These are phyloP conservation scores for Xylaria intraflava DNA, from an alignment of 495 filamentous ascomycete species.

Conservation along the genomic window DNA sequence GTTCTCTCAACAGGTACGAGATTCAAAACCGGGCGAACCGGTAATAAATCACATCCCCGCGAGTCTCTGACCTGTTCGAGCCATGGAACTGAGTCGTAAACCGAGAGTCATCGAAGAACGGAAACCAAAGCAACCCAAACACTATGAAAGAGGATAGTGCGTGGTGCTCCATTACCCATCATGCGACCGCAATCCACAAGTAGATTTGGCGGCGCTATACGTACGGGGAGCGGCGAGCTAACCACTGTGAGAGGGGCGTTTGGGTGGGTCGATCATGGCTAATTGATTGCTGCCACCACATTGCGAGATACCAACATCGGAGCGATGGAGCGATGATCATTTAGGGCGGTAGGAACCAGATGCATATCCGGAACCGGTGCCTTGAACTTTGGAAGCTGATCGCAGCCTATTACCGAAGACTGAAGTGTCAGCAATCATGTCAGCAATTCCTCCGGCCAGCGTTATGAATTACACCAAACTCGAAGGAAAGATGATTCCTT, in stretches of 20 bases:
- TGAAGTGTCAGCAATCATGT: slow-evolving; percentile 80
- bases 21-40: slow-evolving; percentile 7
- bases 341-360: slow-evolving; percentile 67
- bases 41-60: slow-evolving; percentile 19
- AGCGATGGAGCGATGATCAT: slow-evolving; percentile 38
- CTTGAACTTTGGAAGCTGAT: slow-evolving; percentile 84
- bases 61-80: slow-evolving; percentile 20
- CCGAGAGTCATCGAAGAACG: slow-evolving; percentile 32
- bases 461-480: slow-evolving; percentile 78
- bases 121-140: slow-evolving; percentile 31
- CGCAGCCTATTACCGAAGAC: slow-evolving; percentile 90
- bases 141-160: slow-evolving; percentile 27
- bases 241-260: slow-evolving; percentile 19
- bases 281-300: slow-evolving; percentile 19
- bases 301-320: slow-evolving; percentile 15
- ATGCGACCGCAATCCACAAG: slow-evolving; percentile 18
- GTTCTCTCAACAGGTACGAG: slow-evolving; percentile 15
- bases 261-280: slow-evolving; percentile 16
- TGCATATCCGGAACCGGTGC: slow-evolving; percentile 55
- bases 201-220: slow-evolving; percentile 18
- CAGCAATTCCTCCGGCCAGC: slow-evolving; percentile 68
- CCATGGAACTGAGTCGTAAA: slow-evolving; percentile 28
- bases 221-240: slow-evolving; percentile 16
- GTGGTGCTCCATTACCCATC: slow-evolving; percentile 17
- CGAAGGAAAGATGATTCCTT: slow-evolving; percentile 83